Conservation (phyloP, 2,329 filamentous ascomycete genomes). For the Pseudogymnoascus pannorum region DNA sequence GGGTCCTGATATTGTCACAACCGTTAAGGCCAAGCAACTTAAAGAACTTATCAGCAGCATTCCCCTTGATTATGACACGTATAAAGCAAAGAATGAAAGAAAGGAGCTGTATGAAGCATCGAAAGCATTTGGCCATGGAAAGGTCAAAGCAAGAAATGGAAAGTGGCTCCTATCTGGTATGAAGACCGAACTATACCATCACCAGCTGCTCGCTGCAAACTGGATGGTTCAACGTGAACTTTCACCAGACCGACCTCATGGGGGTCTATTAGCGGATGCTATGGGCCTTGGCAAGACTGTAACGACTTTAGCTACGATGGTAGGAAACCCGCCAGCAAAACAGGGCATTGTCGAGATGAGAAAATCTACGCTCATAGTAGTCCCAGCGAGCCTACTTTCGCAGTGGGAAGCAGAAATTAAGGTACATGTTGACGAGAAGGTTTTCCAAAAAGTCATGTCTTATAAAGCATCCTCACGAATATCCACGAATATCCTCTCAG, state of each 20-base stretch:
- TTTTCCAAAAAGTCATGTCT: conserved; percentile 20
- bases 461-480: conserved; percentile 18
- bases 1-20: conserved; percentile 18
- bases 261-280: conserved; percentile 53
- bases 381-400: conserved; percentile 22
- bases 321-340: conserved; percentile 33
- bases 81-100: conserved; percentile 28
- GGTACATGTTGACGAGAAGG: conserved; percentile 15
- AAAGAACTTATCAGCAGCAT: conserved; percentile 22
- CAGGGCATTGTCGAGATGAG: conserved; percentile 27
- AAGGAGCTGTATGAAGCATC: conserved; percentile 32
- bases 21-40: conserved; percentile 21
- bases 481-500: conserved; percentile 13
- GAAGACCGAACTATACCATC: conserved; percentile 36
- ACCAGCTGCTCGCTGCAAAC: conserved; percentile 44
- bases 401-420: conserved; percentile 27
- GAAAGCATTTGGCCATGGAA: conserved; percentile 34
- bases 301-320: conserved; percentile 34
- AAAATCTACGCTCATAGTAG: conserved; percentile 26
- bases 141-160: conserved; percentile 27
- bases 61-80: conserved; percentile 16
- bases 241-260: conserved; percentile 30
- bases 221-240: conserved; percentile 51
- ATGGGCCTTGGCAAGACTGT: conserved; percentile 63
- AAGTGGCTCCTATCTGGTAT: conserved; percentile 42